These are phyloP conservation scores for cucumber (Cucumis sativus) DNA, from an alignment of 306 rosid species.

Conservation along the genomic window Cucumber_9930_V3 NC_026659.2:17469001-17469500, in stretches of 20 bases:
- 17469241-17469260: not conserved
- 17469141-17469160: conserved; percentile 31
- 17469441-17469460: not conserved
- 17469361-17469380: not conserved
- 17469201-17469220: not conserved
- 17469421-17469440: not conserved
- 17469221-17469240: not conserved
- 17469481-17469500: not conserved
- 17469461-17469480: not conserved
- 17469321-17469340: not conserved
- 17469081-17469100: conserved; percentile 86
- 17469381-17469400: not conserved
- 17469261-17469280: not conserved
- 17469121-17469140: conserved; percentile 74
- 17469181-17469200: conserved; percentile 8
- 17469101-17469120: conserved; percentile 77
- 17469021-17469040: not conserved
- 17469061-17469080: conserved; percentile 41
- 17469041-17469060: not conserved
- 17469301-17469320: not conserved
- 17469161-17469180: conserved; percentile 1
- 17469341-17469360: not conserved
- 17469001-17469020: not conserved
- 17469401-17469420: not conserved
- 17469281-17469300: not conserved